Evolutionary conservation across 2,329 filamentous ascomycete species (phyloP), one percentile per base, ranked within the genome.

Genomic region (Sphaceloma murrayae): DNA sequence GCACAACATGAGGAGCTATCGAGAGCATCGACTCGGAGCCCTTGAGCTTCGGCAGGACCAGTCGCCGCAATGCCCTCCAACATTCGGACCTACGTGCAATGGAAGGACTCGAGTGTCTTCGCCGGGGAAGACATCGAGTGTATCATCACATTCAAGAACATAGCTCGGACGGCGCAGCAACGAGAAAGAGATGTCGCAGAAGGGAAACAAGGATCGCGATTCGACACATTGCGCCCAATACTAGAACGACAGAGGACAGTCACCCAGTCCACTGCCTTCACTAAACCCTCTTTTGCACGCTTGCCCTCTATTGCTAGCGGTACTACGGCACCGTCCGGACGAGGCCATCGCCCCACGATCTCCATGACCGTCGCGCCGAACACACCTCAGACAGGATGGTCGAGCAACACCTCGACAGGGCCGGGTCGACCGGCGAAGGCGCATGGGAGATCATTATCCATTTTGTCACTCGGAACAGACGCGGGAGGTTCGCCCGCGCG

Each of bases 111-210:
- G 63, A 88, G 85, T 50, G 85, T 98, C 56, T 98, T 96, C 67
- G 85, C 91, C 46, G 91, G 91, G 64, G 91, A 98, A 70, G 83
- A 94, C 59, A 77, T 96, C 58, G 85, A 88, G 67, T 96, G 91
- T 66, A 87, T 81, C 53, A 94, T 98, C 62, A 95, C 85, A 40
- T 98, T 98, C 68, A 89, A 83, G 66, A 98, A 98, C 62, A 74
- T 88, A 39, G 69, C 74, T 21, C 62, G 57, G 51, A 73, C 77
- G 16, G 56, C 58, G n/a, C 51, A 47, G 53, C 57, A 50, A 57
- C 55, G 44, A 54, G 55, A 33, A 48, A 49, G 42, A 54, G 55
- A 51, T 38, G 49, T 40, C 49, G 49, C 34, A 46, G 47, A 43
- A 22, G 29, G 14, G 47, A 53, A 36, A 46, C 17, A 46, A 24